Evolutionary conservation across 1,284 basidiomycete species (phyloP).

Genomic region (Schizopora paradoxa): DNA sequence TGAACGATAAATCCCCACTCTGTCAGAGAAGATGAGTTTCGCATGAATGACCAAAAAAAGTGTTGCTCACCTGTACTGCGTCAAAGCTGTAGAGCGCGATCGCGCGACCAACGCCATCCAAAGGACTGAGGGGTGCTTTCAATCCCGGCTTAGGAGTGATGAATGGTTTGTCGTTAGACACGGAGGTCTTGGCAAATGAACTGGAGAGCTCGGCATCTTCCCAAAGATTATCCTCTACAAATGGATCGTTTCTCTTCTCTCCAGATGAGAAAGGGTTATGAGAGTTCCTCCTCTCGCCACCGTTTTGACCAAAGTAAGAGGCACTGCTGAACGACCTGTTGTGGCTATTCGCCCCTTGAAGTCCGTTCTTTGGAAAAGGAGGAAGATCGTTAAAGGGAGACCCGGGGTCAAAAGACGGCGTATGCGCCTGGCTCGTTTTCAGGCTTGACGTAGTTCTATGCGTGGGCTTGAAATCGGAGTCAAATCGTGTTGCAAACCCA

Average conservation of each 20-base stretch:
- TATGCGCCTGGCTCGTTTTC: conserved; percentile 27
- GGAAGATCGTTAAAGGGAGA: conserved; percentile 33
- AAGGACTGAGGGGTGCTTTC: conserved; percentile 38
- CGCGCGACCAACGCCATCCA: conserved; percentile 65
- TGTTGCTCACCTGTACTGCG: conserved; percentile 53
- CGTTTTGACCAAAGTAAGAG: conserved; percentile 1
- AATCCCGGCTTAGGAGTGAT: conserved; percentile 47
- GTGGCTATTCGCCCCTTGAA: neutral
- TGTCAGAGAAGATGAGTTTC: conserved; percentile 1
- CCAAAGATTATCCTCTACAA: no score
- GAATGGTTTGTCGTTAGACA: conserved; percentile 27
- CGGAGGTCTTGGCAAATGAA: conserved; percentile 17
- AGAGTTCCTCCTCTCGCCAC: neutral
- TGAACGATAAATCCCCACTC: conserved; percentile 78
- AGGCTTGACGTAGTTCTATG: conserved; percentile 30
- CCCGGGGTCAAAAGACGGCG: conserved; percentile 23
- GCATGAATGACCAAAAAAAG: conserved; percentile 4
- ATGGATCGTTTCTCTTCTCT: conserved; percentile 5
- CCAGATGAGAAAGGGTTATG: conserved; percentile 11
- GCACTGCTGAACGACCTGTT: conserved; percentile 3
- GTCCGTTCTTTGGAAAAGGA: conserved; percentile 23
- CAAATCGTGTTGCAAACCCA: conserved; percentile 38
- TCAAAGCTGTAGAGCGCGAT: conserved; percentile 77
- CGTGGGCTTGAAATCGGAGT: conserved; percentile 27
- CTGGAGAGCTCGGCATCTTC: conserved; percentile 18